Evolutionary conservation across 441 rosid genomes (phyloP).

Genomic region (Populus hybrid): DNA sequence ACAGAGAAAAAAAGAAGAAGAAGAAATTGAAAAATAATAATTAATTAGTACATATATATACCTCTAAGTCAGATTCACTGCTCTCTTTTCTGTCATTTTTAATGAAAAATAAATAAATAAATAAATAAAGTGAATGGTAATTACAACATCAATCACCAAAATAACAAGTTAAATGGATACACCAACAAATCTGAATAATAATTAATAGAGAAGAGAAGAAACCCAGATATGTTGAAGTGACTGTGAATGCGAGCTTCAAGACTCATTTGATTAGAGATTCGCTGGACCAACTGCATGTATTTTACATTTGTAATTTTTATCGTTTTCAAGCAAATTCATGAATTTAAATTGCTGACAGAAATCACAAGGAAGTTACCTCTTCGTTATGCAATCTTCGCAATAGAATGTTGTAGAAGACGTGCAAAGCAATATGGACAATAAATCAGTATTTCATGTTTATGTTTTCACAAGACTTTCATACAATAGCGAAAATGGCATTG

Average conservation of each 20-base stretch:
- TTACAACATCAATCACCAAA: background rate
- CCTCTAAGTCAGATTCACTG: conserved; percentile 19
- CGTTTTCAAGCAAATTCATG: background rate
- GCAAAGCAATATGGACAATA: background rate
- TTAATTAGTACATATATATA: background rate
- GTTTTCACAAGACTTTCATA: no score
- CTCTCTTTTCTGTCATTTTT: background rate
- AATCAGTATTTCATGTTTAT: background rate
- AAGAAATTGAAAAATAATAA: background rate
- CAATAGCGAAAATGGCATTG: background rate
- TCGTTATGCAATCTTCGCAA: conserved; percentile 23
- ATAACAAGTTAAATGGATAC: background rate
- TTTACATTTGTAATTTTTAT: background rate
- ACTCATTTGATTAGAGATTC: conserved; percentile 16
- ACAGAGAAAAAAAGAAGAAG: background rate
- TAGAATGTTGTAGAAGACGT: background rate
- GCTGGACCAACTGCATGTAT: conserved; percentile 11
- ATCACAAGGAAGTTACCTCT: conserved; percentile 20
- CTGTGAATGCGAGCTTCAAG: conserved; percentile 13
- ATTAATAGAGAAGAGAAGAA: conserved; percentile 3
- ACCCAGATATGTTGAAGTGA: conserved; percentile 15
- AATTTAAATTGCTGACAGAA: background rate
- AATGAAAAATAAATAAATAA: background rate
- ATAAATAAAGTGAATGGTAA: background rate
- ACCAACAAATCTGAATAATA: background rate